Evolutionary conservation across 352 stramenopile genomes (phyloP), one percentile per base, ranked within the genome.

Genomic region (Pythium insidiosum): DNA sequence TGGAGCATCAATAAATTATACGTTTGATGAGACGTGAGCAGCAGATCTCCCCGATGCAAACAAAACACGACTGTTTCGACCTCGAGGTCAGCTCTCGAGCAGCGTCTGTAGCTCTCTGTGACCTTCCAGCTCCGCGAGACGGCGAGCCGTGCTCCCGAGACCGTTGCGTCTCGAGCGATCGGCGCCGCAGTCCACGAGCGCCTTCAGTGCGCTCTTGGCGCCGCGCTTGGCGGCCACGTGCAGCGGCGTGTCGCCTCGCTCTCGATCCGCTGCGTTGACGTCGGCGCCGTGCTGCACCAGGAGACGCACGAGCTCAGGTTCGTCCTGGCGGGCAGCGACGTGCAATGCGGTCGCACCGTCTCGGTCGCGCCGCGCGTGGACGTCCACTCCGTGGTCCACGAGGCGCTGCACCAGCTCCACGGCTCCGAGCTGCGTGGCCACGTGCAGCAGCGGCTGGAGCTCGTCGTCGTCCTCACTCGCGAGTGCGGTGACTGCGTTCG

Each of bases 141-240:
- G 28, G 9, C 28, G 28, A 15, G 28, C 28, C 28, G 28, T 13
- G 28, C 28, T 33, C 28, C 28, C 28, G 28, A 33, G 28, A 33
- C 28, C 28, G 36, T 62, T 62, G 4, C 34, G 9, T 4, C 38
- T 26, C 3, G 28, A 50, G 15, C 48, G 7, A 25, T 45, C 36
- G 13, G 50, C 56, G 11, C 31, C 26, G 30, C 22, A 51, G 12
- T 41, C 36, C 11, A 64, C 23, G 21, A 64, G 38, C 30, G 28
- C 11, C 3, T 20, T 23, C 6, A 60, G 45, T 13, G 50, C 45
- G 10, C 48, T 28, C 11, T 39, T 11, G 41, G 47, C 38, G 28
- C 50, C 50, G 23, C 19, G 37, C 37, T 60, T 64, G 23, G 44
- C 38, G 0, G 56, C 56, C 23, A 64, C 56, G 28, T 64, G 56